Conservation (phyloP, 2,329 filamentous ascomycete genomes). For the Arthrobotrys iridis region DNA sequence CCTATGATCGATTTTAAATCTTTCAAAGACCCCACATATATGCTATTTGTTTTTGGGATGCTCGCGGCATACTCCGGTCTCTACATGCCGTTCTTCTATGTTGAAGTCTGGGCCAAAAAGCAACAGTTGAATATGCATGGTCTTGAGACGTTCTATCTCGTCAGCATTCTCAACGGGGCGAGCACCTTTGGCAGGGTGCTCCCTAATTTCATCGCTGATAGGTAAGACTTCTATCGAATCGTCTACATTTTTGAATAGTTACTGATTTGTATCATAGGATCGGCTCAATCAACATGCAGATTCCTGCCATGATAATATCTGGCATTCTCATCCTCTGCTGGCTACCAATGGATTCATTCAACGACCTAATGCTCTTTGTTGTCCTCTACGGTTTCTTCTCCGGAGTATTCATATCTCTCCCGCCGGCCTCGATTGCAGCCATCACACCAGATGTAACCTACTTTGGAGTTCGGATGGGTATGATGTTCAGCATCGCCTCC, state of each 20-base stretch:
- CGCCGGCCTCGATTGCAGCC: slow-evolving; percentile 61
- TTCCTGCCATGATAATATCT: slow-evolving; percentile 61
- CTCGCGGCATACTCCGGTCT: slow-evolving; percentile 62
- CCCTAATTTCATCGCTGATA: slow-evolving; percentile 64
- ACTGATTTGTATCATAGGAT: slow-evolving; percentile 17
- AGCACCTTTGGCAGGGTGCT: slow-evolving; percentile 65
- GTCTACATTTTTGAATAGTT: not conserved
- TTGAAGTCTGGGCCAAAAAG: slow-evolving; percentile 57
- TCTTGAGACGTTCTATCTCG: slow-evolving; percentile 62
- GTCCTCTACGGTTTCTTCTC: slow-evolving; percentile 64
- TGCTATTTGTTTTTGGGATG: slow-evolving; percentile 62
- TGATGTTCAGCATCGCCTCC: slow-evolving; percentile 63
- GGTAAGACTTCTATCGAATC: slow-evolving; percentile 18
- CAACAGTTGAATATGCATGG: slow-evolving; percentile 39
- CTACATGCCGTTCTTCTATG: slow-evolving; percentile 66
- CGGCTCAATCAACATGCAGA: slow-evolving; percentile 51
- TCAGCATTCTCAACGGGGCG: slow-evolving; percentile 64
- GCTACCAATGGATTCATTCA: slow-evolving; percentile 61
- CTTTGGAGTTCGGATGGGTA: slow-evolving; percentile 54
- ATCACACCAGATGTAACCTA: slow-evolving; percentile 50
- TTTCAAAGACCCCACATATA: slow-evolving; percentile 66
- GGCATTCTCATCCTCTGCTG: slow-evolving; percentile 64
- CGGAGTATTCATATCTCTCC: slow-evolving; percentile 63
- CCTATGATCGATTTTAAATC: slow-evolving; percentile 66
- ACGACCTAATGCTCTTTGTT: slow-evolving; percentile 62